phyloP scores from a whole-genome alignment of 2,329 filamentous ascomycete genomes.

The Domatiomyces globalis region DNA sequence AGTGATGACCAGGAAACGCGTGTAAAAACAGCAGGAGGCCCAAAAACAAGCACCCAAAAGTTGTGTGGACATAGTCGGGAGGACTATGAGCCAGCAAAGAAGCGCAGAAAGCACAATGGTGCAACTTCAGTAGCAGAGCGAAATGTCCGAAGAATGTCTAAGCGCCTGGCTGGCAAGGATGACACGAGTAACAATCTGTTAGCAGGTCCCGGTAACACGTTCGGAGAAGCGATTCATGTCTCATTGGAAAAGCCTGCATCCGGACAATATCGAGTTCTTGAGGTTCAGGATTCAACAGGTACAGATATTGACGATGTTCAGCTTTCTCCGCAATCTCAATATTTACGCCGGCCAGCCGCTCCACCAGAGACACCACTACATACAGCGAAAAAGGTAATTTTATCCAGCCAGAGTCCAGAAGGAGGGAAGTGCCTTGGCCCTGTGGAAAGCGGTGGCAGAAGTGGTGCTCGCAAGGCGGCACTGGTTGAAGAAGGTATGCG shows the following conservation, averaged over 20 bases:
- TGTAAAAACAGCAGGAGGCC: constrained; percentile 2
- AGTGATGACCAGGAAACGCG: constrained; percentile 7
- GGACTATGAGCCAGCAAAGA: constrained; percentile 1
- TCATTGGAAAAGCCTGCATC: not conserved
- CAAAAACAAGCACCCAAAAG: constrained; percentile 5
- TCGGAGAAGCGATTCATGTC: constrained; percentile 9
- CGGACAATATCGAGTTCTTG: constrained; percentile 2
- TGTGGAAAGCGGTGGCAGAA: constrained; percentile 5
- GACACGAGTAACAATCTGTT: constrained; percentile 2
- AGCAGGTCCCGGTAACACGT: constrained; percentile 8
- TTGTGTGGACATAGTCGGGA: not conserved
- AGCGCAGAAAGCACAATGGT: constrained; percentile 1
- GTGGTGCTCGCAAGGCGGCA: not conserved
- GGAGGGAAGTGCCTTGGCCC: constrained; percentile 2
- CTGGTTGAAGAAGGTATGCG: not conserved
- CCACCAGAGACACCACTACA: constrained; percentile 2
- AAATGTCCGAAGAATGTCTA: constrained; percentile 5
- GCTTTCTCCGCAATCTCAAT: not conserved
- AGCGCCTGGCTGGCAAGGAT: constrained; percentile 7
- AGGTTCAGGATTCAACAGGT: constrained; percentile 12
- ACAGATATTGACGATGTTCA: not conserved
- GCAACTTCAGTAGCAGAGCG: not conserved
- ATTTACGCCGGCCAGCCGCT: not conserved
- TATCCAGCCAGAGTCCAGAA: constrained; percentile 17
- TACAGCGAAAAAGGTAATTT: constrained; percentile 4